A percentile compares a stretch with the other conserved stretches of the same genome.
phyloP scores from a whole-genome alignment of 2,329 filamentous ascomycete species.

The Fonsecaea erecta region DNA sequence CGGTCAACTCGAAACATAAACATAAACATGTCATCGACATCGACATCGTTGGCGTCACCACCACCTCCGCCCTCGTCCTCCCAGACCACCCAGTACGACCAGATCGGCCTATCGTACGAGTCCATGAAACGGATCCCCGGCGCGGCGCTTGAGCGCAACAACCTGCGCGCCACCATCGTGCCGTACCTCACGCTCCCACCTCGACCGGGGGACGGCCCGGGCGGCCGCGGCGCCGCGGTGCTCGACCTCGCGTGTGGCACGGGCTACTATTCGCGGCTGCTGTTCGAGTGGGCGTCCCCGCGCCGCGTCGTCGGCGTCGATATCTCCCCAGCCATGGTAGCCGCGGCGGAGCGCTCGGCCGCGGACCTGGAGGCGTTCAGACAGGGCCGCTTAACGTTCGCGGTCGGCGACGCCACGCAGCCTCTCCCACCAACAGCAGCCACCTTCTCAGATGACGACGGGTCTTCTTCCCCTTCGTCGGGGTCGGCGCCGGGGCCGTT shows the following conservation, averaged over 20 bases:
- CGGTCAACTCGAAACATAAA: too few species aligned
- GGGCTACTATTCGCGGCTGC: conserved; percentile 44
- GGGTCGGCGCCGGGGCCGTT: too few species aligned
- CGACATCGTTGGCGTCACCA: neutral
- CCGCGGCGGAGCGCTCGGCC: conserved; percentile 31
- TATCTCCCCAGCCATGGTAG: conserved; percentile 44
- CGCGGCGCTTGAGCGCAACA: conserved; percentile 21
- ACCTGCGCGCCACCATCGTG: conserved; percentile 12
- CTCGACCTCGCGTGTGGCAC: conserved; percentile 49
- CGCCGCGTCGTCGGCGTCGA: conserved; percentile 44
- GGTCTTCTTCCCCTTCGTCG: too few species aligned
- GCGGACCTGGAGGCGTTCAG: neutral
- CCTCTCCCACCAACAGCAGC: neutral
- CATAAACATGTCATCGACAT: too few species aligned
- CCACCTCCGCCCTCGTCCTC: too few species aligned
- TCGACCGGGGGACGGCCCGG: too few species aligned
- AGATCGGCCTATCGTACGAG: conserved; percentile 24
- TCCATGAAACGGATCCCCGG: conserved; percentile 23
- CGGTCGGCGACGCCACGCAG: conserved; percentile 5
- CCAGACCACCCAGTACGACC: conserved; percentile 29
- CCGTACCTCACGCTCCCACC: conserved; percentile 9
- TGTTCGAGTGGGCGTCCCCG: conserved; percentile 44
- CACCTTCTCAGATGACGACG: neutral
- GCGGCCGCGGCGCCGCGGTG: conserved; percentile 26
- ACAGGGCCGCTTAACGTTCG: conserved; percentile 2